Evolutionary conservation across 192 early-diverging fungal genomes (phyloP).

Genomic region (Pecoramyces ruminantium): DNA sequence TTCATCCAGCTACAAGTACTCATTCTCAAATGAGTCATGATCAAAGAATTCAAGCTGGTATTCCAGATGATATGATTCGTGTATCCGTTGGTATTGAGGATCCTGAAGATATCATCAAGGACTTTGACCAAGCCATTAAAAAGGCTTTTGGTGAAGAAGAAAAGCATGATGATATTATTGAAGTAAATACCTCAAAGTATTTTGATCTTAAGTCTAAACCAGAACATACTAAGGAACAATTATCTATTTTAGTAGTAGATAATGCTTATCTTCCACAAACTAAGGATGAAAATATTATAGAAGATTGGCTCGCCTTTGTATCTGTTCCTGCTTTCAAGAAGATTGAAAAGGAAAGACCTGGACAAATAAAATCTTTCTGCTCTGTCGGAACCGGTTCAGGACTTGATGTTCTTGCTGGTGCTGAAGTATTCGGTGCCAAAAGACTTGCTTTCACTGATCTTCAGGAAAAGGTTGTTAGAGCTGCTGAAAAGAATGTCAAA

Average conservation of each 20-base stretch:
- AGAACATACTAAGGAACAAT: not conserved
- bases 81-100: not conserved
- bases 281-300: not conserved
- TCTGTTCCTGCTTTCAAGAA: not conserved
- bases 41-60: not conserved
- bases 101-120: not conserved
- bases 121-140: conserved; percentile 1
- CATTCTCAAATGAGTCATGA: not conserved
- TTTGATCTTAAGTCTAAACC: not conserved
- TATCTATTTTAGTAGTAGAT: not conserved
- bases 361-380: not conserved
- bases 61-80: not conserved
- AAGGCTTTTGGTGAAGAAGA: not conserved
- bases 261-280: not conserved
- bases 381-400: not conserved
- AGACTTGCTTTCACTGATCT: not conserved
- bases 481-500: not conserved
- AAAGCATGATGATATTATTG: not conserved
- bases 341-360: not conserved
- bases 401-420: not conserved
- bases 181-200: not conserved
- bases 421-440: not conserved
- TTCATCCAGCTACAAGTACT: conserved; percentile 1
- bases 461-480: not conserved
- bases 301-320: not conserved